These are phyloP conservation scores for Eruca vesicaria DNA, from an alignment of 441 rosid species.

Conservation along the genomic window DNA sequence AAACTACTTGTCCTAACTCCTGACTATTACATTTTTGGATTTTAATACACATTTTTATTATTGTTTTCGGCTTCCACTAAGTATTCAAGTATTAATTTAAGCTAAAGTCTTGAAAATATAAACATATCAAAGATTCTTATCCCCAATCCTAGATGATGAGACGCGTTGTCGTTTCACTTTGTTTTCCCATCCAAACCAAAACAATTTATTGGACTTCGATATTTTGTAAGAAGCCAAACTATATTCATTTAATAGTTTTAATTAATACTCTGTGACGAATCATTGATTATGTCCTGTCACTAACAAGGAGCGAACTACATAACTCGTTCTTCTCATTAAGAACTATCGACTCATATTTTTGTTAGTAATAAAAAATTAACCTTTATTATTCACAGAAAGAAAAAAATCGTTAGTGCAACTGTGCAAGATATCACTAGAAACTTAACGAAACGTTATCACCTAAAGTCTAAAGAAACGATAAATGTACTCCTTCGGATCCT, in stretches of 20 bases:
- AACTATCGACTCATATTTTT: not conserved
- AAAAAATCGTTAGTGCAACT: too few species aligned
- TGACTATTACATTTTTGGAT: conserved; percentile 18
- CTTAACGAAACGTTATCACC: not conserved
- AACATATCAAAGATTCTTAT: conserved; percentile 21
- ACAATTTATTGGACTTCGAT: not conserved
- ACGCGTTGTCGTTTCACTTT: conserved; percentile 33
- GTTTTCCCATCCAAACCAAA: conserved; percentile 24
- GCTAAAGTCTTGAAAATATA: conserved; percentile 11
- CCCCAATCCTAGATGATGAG: conserved; percentile 20
- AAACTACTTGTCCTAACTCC: conserved; percentile 28
- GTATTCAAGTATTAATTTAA: conserved; percentile 8
- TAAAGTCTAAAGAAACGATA: too few species aligned
- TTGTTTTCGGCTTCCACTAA: conserved; percentile 5
- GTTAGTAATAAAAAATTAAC: not conserved
- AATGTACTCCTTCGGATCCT: too few species aligned
- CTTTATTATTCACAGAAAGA: not conserved
- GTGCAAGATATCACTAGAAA: too few species aligned
- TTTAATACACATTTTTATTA: not conserved
- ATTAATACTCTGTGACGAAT: not conserved
- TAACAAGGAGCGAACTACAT: too few species aligned
- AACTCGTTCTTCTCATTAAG: not conserved
- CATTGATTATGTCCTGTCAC: not conserved
- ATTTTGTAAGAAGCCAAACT: not conserved
- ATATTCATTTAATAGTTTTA: not conserved